Conservation (phyloP, 371 early-diverging fungal genomes). For the Mucor plumbeus region DNA sequence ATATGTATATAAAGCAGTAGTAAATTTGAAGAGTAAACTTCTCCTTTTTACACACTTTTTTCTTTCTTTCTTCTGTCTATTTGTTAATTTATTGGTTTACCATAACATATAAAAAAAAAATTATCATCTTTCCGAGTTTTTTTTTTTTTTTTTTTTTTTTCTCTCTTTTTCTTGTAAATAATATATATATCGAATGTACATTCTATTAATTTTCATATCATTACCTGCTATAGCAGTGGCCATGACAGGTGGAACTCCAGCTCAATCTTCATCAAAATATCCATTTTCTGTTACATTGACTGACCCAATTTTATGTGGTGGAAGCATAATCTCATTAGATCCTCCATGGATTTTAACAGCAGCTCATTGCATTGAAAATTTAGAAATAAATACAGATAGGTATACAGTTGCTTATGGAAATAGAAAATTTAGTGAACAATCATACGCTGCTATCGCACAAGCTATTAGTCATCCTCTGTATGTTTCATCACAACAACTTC, state of each 20-base stretch:
- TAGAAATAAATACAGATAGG: not conserved
- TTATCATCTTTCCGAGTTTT: not conserved
- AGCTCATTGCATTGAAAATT: constrained; percentile 32
- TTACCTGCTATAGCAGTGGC: constrained; percentile 8
- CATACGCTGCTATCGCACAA: constrained; percentile 12
- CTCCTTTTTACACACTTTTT: not conserved
- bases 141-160: not conserved
- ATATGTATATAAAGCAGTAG: not conserved
- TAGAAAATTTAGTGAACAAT: not conserved
- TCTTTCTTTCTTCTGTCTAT: not conserved
- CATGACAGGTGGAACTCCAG: constrained; percentile 32
- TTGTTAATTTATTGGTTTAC: not conserved
- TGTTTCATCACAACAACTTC: constrained; percentile 2
- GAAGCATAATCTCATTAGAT: constrained; percentile 36
- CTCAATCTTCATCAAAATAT: constrained; percentile 17
- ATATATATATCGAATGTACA: not conserved
- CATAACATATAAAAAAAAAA: not conserved
- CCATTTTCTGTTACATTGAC: constrained; percentile 38
- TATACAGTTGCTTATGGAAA: constrained; percentile 19
- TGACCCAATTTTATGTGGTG: constrained; percentile 39
- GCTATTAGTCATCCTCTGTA: constrained; percentile 21
- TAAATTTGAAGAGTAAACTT: not conserved
- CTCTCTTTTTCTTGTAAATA: not conserved
- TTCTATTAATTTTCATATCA: not conserved
- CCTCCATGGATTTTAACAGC: constrained; percentile 50